These are phyloP conservation scores for Dendrobium officinale DNA, from an alignment of 106 monocot species.

Conservation along the genomic window DNA sequence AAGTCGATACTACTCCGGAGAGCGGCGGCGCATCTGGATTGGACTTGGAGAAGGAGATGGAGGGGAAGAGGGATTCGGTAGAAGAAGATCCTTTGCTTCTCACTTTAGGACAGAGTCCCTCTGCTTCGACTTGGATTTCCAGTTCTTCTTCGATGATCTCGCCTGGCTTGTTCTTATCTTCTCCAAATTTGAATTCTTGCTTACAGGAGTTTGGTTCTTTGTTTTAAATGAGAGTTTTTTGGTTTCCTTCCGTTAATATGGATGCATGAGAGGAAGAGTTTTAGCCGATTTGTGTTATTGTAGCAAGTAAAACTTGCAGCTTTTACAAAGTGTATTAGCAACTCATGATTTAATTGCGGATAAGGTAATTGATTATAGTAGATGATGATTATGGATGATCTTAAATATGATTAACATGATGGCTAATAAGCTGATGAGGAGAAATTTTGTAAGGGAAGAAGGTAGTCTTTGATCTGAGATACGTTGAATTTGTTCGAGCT, in stretches of 20 bases:
- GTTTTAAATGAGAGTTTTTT: neutral
- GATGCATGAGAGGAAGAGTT: neutral
- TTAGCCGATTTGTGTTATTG: neutral
- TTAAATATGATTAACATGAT: no score
- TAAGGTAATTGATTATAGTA: no score
- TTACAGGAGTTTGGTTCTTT: constrained; percentile 2
- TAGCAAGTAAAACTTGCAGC: neutral
- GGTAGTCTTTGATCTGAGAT: no score
- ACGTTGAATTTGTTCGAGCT: no score
- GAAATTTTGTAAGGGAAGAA: no score
- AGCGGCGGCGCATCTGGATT: neutral
- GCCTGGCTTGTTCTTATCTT: neutral
- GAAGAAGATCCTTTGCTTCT: constrained; percentile 6
- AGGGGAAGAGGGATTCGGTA: neutral
- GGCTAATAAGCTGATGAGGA: no score
- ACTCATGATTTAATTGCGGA: neutral
- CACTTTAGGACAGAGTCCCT: constrained; percentile 3
- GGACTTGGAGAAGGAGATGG: neutral
- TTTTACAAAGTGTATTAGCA: neutral
- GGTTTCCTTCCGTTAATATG: no score
- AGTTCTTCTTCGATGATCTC: neutral
- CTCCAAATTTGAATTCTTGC: neutral
- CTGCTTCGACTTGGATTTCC: neutral
- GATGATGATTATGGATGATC: no score
- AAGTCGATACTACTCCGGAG: neutral